phyloP scores from a whole-genome alignment of 2,329 filamentous ascomycete genomes.

The Exophiala spinifera region DNA sequence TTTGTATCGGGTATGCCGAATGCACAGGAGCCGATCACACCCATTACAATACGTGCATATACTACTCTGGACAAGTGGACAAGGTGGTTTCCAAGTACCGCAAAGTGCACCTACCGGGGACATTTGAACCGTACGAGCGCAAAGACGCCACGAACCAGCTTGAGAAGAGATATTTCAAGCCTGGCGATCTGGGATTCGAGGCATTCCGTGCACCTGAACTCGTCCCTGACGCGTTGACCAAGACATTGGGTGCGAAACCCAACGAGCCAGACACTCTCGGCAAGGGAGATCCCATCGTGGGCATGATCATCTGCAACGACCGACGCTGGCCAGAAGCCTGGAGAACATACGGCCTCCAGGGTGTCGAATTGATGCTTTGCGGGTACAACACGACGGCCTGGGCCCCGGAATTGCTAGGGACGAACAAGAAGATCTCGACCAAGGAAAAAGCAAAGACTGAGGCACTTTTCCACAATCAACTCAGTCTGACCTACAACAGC shows the following conservation, averaged over 20 bases:
- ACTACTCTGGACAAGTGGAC: conserved; percentile 47
- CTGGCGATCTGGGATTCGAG: conserved; percentile 53
- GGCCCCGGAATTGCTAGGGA: conserved; percentile 47
- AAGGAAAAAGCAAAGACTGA: conserved; percentile 45
- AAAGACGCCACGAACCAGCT: conserved; percentile 52
- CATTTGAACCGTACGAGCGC: conserved; percentile 50
- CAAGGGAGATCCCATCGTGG: conserved; percentile 51
- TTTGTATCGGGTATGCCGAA: conserved; percentile 55
- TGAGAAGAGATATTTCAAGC: conserved; percentile 55
- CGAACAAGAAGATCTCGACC: conserved; percentile 40
- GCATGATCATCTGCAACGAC: conserved; percentile 58
- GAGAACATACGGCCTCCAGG: conserved; percentile 52
- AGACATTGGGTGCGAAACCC: conserved; percentile 27
- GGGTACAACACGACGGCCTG: conserved; percentile 54
- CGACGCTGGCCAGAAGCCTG: conserved; percentile 54
- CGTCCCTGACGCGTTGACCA: conserved; percentile 38
- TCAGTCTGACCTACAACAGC: conserved; percentile 52
- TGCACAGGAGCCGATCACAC: conserved; percentile 40
- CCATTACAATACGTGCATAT: conserved; percentile 52
- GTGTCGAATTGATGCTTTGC: conserved; percentile 48
- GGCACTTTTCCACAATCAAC: conserved; percentile 52
- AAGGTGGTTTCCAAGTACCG: conserved; percentile 52
- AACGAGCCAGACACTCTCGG: conserved; percentile 28
- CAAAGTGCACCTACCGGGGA: conserved; percentile 56
- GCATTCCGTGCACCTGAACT: conserved; percentile 53